phyloP scores from a whole-genome alignment of 345 rosid species.

The Brassica nigra region DNA sequence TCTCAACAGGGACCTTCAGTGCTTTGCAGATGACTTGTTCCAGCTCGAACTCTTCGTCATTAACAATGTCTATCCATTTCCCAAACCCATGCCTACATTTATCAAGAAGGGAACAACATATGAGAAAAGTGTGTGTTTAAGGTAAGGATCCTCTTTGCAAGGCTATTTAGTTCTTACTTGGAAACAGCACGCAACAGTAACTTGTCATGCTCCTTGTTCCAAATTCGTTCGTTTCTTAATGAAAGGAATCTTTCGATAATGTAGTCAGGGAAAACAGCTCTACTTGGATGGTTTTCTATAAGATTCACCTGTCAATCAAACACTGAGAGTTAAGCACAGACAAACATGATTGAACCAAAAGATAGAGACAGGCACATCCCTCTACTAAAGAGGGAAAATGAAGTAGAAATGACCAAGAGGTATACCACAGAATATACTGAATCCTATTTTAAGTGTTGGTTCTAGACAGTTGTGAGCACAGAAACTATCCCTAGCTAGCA shows the following conservation, averaged over 20 bases:
- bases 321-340: slow-evolving; percentile 6
- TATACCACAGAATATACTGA: not conserved
- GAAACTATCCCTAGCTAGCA: not conserved
- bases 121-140: not conserved
- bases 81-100: slow-evolving; percentile 77
- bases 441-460: not conserved
- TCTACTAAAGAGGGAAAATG: not conserved
- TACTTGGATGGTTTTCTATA: slow-evolving; percentile 48
- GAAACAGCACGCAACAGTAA: slow-evolving; percentile 61
- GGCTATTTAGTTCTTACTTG: slow-evolving; percentile 51
- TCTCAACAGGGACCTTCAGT: slow-evolving; percentile 55
- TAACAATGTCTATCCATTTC: slow-evolving; percentile 75
- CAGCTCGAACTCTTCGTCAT: slow-evolving; percentile 68
- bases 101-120: slow-evolving; percentile 14
- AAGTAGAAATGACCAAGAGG: slow-evolving; percentile 1
- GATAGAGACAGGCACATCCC: not conserved
- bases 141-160: not conserved
- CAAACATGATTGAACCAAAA: not conserved
- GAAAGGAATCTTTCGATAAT: slow-evolving; percentile 48
- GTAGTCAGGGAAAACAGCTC: slow-evolving; percentile 50
- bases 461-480: not conserved
- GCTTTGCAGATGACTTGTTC: slow-evolving; percentile 67
- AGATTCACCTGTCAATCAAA: slow-evolving; percentile 26
- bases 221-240: slow-evolving; percentile 51
- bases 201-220: slow-evolving; percentile 76